Percentiles rank a stretch among this genome's conserved stretches.
These are phyloP conservation scores for Boletus pseudopeckii DNA, from an alignment of 768 basidiomycete genomes.

Conservation along the genomic window DNA sequence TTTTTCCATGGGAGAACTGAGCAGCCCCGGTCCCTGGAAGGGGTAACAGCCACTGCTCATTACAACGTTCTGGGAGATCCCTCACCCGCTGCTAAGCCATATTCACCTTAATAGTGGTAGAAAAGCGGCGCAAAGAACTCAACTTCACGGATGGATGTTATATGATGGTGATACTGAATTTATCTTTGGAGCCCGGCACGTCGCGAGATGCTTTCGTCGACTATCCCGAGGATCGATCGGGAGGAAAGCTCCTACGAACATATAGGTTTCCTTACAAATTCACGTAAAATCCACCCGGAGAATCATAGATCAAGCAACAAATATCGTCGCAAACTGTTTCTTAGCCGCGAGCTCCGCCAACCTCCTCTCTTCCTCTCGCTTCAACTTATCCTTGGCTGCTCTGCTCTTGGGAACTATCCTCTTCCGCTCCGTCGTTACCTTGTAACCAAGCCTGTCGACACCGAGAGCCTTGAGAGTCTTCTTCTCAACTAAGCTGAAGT, in stretches of 20 bases:
- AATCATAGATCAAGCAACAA: background rate
- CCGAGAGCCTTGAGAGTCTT: background rate
- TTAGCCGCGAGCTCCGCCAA: background rate
- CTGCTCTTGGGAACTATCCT: background rate
- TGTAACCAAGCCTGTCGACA: background rate
- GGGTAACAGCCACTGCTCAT: background rate
- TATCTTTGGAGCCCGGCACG: background rate
- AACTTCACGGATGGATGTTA: background rate
- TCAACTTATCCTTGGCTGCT: background rate
- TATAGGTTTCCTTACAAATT: background rate
- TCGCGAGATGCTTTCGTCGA: background rate
- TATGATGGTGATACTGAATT: background rate
- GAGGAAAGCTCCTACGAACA: background rate
- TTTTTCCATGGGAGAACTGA: background rate
- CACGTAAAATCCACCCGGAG: background rate
- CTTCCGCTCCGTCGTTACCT: background rate
- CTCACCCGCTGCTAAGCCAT: background rate
- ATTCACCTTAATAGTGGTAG: background rate
- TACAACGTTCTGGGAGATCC: background rate
- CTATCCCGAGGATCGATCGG: background rate
- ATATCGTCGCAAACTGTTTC: background rate
- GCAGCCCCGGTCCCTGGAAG: too few species aligned
- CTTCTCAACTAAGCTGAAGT: background rate
- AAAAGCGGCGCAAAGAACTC: background rate
- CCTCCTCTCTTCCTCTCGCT: background rate